phyloP scores from a whole-genome alignment of 148 eudicot species.

The Rhododendron henanense region DNA sequence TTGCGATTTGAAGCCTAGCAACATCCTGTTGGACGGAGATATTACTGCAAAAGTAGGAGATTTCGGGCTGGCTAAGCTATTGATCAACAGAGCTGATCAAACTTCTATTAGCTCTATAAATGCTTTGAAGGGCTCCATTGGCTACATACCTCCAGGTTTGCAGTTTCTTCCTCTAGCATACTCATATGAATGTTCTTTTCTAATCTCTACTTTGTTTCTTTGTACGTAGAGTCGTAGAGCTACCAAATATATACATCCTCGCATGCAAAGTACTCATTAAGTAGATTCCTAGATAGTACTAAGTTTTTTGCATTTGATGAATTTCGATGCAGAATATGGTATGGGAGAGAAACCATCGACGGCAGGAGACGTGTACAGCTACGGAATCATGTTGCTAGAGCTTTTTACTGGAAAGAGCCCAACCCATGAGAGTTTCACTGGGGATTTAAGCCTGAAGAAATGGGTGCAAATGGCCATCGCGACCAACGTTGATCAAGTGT shows the following conservation, averaged over 20 bases:
- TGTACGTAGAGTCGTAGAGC: neutral
- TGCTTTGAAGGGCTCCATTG: conserved; percentile 57
- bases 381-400: conserved; percentile 48
- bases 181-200: no score
- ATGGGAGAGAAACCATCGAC: conserved; percentile 40
- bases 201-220: neutral
- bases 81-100: conserved; percentile 25
- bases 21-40: conserved; percentile 51
- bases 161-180: no score
- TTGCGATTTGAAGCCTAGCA: conserved; percentile 71
- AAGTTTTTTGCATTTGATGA: neutral
- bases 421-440: conserved; percentile 28
- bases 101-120: conserved; percentile 39
- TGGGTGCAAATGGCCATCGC: conserved; percentile 40
- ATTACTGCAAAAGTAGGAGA: conserved; percentile 63
- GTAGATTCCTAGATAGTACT: neutral
- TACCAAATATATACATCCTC: neutral
- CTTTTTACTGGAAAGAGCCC: conserved; percentile 52
- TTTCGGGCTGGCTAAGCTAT: conserved; percentile 57
- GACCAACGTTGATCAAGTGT: conserved; percentile 18
- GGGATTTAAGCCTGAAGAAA: conserved; percentile 26
- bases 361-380: conserved; percentile 54
- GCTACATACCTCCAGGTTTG: conserved; percentile 73
- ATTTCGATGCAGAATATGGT: conserved; percentile 42
- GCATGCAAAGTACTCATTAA: neutral